A percentile compares a stretch with the other conserved stretches of the same genome.
phyloP scores from a whole-genome alignment of 1,139 yeast species.

The Saccharomyces hybrid region DNA sequence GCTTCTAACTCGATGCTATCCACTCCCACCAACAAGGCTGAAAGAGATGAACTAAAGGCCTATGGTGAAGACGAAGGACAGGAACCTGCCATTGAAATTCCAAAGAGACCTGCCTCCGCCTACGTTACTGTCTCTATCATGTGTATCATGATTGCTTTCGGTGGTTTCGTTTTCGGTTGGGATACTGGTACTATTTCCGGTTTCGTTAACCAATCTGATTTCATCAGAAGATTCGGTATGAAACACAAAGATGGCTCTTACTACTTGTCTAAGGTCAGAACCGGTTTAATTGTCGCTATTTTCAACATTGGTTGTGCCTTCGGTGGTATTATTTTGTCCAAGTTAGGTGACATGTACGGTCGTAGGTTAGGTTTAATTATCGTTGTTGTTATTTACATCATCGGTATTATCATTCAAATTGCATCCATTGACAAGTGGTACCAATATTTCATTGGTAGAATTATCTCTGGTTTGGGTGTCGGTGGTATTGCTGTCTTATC shows the following conservation, averaged over 20 bases:
- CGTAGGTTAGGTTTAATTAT: constrained; percentile 52
- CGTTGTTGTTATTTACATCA: constrained; percentile 49
- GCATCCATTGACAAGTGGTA: constrained; percentile 46
- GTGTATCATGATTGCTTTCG: constrained; percentile 49
- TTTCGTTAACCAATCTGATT: constrained; percentile 62
- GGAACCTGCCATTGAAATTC: constrained; percentile 3
- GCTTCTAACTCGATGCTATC: constrained; percentile 9
- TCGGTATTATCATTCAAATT: constrained; percentile 58
- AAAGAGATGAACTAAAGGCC: constrained; percentile 11
- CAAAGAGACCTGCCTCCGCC: constrained; percentile 23
- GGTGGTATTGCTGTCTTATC: constrained; percentile 55
- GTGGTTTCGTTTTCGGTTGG: constrained; percentile 65
- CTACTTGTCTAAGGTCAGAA: constrained; percentile 45
- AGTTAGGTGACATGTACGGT: constrained; percentile 51
- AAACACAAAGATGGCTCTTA: constrained; percentile 39
- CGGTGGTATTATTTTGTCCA: constrained; percentile 52
- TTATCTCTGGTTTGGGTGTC: constrained; percentile 55
- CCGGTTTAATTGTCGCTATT: constrained; percentile 56
- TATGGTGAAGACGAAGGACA: constrained; percentile 6
- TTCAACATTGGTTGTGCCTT: constrained; percentile 64
- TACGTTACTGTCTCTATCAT: constrained; percentile 35
- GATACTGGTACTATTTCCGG: constrained; percentile 77
- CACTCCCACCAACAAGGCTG: constrained; percentile 11
- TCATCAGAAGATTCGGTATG: constrained; percentile 45
- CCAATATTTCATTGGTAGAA: constrained; percentile 53